Evolutionary conservation across 345 rosid species (phyloP), one percentile per base, ranked within the genome.

Genomic region (Cardamine resedifolia): DNA sequence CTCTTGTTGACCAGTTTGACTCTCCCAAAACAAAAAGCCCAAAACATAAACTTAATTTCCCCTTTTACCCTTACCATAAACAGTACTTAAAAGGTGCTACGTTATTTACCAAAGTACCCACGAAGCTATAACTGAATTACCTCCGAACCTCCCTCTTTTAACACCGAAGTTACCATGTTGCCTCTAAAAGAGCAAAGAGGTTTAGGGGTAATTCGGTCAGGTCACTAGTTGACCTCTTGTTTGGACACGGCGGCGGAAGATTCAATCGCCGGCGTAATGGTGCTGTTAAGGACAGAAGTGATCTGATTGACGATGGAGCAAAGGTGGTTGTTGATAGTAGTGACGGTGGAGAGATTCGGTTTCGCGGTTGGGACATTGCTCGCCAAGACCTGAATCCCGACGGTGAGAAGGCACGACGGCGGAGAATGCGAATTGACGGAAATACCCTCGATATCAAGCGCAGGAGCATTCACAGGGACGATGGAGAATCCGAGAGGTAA

Each of bases 321-420:
- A 36, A 91, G 72, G 70, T 88, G 92, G 79, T 74, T 82, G 70
- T 87, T 91, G 66, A 94, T 81, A 16, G 90, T 85, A 0, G 83
- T 77, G 24, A 88, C 89, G 65, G 83, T 85, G 2, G 96, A 89
- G 58, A 91, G 83, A 70, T 80, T 88, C 28, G 93, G 88, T 82
- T 88, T 91, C 18, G 93, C 86, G 0, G 95, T 80, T 0, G 89
- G 84, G 61, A 82, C 82, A 2, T 85, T 76, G 82, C 87, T 91
- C 39, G 93, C 93, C 3, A 88, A 93, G 38, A 84, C 91, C 71
- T 95, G 96, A 44, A 95, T 85, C 50, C 91, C 96, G 14, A 89
- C 86, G 1, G 97, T 95, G 44, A 95, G 87, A 9, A 91, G 83
- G 63, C 93, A 88, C 34, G 76, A 77, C 47, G 47, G 70, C 39